Percentiles rank a stretch among this genome's conserved stretches.
Conservation (phyloP, 257 asterid species). For the Rhazya stricta region DNA sequence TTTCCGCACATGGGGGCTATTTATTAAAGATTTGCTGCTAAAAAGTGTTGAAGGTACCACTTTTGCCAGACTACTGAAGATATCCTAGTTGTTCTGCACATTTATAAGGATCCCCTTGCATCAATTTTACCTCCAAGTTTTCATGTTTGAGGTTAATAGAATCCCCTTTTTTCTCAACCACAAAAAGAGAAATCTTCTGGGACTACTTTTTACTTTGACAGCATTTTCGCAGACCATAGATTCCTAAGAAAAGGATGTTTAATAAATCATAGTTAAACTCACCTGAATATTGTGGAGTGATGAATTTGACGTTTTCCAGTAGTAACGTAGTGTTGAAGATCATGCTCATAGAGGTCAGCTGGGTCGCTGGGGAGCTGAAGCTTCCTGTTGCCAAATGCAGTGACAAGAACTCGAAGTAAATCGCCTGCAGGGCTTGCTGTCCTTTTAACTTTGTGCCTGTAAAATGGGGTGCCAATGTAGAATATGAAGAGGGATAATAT, state of each 20-base stretch:
- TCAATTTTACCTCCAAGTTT: not conserved
- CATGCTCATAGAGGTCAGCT: slow-evolving; percentile 62
- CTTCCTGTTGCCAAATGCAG: slow-evolving; percentile 50
- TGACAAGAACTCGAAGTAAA: slow-evolving; percentile 37
- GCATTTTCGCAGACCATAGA: not conserved
- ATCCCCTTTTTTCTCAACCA: not conserved
- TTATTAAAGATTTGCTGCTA: not conserved
- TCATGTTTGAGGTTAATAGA: not conserved
- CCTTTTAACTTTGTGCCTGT: slow-evolving; percentile 64
- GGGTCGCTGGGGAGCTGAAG: slow-evolving; percentile 36
- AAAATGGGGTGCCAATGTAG: slow-evolving; percentile 59
- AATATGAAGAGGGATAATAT: slow-evolving; percentile 50
- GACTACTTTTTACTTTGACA: not conserved
- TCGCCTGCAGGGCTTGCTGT: slow-evolving; percentile 59
- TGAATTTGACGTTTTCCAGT: slow-evolving; percentile 58
- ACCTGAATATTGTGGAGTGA: slow-evolving; percentile 65
- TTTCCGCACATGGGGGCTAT: slow-evolving; percentile 13
- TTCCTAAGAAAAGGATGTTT: too few relatives aligned
- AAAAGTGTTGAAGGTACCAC: not conserved
- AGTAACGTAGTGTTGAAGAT: slow-evolving; percentile 38
- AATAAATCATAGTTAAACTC: slow-evolving; percentile 6
- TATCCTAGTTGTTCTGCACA: slow-evolving; percentile 7
- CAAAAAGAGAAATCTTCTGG: not conserved
- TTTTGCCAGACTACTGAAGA: slow-evolving; percentile 15
- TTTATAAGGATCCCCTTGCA: slow-evolving; percentile 9